Evolutionary conservation across 1,284 basidiomycete species (phyloP).

Genomic region (Fomitopsis betulina): DNA sequence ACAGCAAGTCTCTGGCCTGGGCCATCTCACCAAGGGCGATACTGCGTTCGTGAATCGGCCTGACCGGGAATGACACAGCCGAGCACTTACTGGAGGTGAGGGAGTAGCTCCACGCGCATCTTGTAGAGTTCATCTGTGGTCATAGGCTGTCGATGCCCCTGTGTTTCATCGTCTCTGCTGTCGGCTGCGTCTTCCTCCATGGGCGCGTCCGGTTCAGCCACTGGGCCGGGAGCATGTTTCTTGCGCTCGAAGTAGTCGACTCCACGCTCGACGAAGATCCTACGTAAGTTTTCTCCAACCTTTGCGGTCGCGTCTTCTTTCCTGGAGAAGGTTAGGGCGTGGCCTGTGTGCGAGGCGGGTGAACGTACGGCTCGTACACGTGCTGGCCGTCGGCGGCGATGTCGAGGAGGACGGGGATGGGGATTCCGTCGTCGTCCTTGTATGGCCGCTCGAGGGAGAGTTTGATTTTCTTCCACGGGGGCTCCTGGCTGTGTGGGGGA

Average conservation of each 20-base stretch:
- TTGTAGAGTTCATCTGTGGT: constrained; percentile 67
- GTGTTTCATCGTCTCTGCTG: constrained; percentile 21
- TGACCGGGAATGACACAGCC: neutral
- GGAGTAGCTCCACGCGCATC: constrained; percentile 66
- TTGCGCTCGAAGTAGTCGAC: constrained; percentile 67
- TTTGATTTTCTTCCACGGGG: constrained; percentile 53
- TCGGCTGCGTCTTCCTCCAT: constrained; percentile 24
- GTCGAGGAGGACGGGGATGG: constrained; percentile 59
- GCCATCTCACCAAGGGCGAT: constrained; percentile 74
- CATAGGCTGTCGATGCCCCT: constrained; percentile 42
- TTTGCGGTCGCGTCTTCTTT: constrained; percentile 48
- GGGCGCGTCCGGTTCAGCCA: constrained; percentile 14
- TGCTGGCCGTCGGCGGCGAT: constrained; percentile 65
- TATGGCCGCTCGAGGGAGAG: constrained; percentile 74
- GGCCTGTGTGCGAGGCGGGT: neutral
- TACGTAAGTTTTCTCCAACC: constrained; percentile 58
- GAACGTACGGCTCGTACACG: constrained; percentile 61
- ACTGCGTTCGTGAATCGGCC: constrained; percentile 34
- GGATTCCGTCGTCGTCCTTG: constrained; percentile 65
- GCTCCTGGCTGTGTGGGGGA: constrained; percentile 28
- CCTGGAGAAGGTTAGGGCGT: constrained; percentile 27
- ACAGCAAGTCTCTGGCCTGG: constrained; percentile 65
- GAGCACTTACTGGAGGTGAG: constrained; percentile 61
- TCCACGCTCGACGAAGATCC: constrained; percentile 70
- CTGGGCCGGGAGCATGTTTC: constrained; percentile 22